Conservation (phyloP, 352 stramenopile genomes). For the Pythium biforme region DNA sequence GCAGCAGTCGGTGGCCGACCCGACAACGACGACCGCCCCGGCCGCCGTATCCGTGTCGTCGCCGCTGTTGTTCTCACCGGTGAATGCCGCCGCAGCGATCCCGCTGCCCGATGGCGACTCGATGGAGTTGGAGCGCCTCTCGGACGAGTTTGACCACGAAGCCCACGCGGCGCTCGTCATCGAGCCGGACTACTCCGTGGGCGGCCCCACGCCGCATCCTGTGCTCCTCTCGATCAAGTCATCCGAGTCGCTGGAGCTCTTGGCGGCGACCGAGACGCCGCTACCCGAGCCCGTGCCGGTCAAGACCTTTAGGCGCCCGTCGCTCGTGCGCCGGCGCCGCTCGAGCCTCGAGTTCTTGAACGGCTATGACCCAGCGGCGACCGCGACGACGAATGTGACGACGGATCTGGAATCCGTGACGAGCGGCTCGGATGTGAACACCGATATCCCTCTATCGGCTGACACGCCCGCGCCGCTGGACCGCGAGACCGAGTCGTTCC, state of each 20-base stretch:
- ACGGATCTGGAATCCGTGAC: not conserved
- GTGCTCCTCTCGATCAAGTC: constrained; percentile 34
- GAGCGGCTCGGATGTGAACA: not conserved
- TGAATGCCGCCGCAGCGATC: not conserved
- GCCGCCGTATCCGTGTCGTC: constrained; percentile 5
- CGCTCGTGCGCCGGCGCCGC: constrained; percentile 39
- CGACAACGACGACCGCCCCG: not conserved
- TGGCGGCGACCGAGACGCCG: not conserved
- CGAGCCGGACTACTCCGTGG: too few species aligned
- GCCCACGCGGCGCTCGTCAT: too few species aligned
- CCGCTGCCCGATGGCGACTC: not conserved
- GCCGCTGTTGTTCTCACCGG: constrained; percentile 24
- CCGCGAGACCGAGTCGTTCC: constrained; percentile 28
- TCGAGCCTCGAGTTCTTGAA: constrained; percentile 67
- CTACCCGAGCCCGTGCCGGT: not conserved
- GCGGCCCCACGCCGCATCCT: too few species aligned
- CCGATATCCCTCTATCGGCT: not conserved
- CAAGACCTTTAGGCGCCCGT: constrained; percentile 15
- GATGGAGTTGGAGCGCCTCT: constrained; percentile 9
- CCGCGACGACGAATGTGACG: too few species aligned
- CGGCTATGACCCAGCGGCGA: constrained; percentile 38
- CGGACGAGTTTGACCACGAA: constrained; percentile 10
- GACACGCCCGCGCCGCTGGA: constrained; percentile 16
- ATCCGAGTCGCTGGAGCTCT: constrained; percentile 31
- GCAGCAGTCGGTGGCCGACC: not conserved